Percentiles rank a stretch among this genome's conserved stretches.
Conservation (phyloP, 2,329 filamentous ascomycete species). For the Didymella segeticola region DNA sequence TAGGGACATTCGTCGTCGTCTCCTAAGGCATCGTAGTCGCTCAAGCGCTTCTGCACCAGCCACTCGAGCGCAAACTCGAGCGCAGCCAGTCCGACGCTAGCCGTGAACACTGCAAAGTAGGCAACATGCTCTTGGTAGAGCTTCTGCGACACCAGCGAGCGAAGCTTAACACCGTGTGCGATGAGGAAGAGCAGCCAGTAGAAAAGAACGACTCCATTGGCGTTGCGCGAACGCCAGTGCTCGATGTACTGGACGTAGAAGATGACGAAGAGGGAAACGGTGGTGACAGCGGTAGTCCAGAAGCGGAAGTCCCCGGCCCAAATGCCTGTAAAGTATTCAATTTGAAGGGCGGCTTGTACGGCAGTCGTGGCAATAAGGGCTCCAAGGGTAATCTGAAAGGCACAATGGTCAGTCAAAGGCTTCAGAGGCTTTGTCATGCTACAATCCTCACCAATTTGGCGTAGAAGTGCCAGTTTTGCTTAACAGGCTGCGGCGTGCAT, state of each 20-base stretch:
- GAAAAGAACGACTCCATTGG: slow-evolving; percentile 87
- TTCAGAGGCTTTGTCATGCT: background rate
- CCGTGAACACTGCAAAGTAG: slow-evolving; percentile 79
- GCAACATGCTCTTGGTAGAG: slow-evolving; percentile 69
- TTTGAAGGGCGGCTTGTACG: slow-evolving; percentile 78
- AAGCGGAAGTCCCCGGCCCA: slow-evolving; percentile 87
- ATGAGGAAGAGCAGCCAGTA: slow-evolving; percentile 91
- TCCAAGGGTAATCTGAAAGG: slow-evolving; percentile 65
- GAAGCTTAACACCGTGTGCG: slow-evolving; percentile 79
- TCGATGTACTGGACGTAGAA: slow-evolving; percentile 86
- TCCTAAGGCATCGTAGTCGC: slow-evolving; percentile 71
- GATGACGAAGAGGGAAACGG: slow-evolving; percentile 75
- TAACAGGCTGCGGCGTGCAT: slow-evolving; percentile 69
- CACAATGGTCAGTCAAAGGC: slow-evolving; percentile 1
- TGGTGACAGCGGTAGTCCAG: slow-evolving; percentile 76
- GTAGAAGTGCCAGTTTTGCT: slow-evolving; percentile 93
- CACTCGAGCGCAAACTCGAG: slow-evolving; percentile 82
- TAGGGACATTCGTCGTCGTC: slow-evolving; percentile 76
- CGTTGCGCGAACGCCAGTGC: slow-evolving; percentile 79
- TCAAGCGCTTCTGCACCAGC: slow-evolving; percentile 80
- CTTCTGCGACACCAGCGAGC: slow-evolving; percentile 81
- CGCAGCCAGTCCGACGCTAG: slow-evolving; percentile 72
- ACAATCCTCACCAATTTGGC: slow-evolving; percentile 73
- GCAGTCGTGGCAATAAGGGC: slow-evolving; percentile 72
- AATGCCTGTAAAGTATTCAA: slow-evolving; percentile 69